Evolutionary conservation across 306 rosid species (phyloP).

Genomic region (Delonix regia): DNA sequence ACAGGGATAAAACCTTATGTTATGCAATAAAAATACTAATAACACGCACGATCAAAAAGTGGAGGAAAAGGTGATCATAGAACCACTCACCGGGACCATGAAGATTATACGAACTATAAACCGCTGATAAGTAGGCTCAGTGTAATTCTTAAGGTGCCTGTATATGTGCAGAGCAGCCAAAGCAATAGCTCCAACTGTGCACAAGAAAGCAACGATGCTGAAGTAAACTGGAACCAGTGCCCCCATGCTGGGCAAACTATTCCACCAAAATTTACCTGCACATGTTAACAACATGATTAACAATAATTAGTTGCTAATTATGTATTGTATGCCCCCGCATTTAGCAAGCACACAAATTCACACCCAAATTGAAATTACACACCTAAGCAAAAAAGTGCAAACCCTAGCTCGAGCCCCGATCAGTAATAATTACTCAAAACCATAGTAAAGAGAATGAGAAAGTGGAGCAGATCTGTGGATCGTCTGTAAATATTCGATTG

Average conservation of each 20-base stretch:
- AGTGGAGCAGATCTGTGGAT: constrained; percentile 33
- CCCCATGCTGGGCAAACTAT: constrained; percentile 54
- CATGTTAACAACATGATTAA: neutral
- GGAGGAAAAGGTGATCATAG: neutral
- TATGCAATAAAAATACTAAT: neutral
- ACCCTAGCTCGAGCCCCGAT: constrained; percentile 40
- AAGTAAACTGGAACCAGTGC: constrained; percentile 64
- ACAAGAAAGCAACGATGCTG: constrained; percentile 63
- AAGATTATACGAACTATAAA: constrained; percentile 89
- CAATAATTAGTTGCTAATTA: neutral
- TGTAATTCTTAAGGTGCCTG: constrained; percentile 86
- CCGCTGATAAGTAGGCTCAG: constrained; percentile 96
- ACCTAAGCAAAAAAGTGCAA: constrained; percentile 26
- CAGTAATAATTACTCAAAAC: neutral
- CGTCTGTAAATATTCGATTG: constrained; percentile 13
- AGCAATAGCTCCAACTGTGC: constrained; percentile 84
- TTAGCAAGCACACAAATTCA: neutral
- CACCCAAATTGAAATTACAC: neutral
- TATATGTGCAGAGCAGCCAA: constrained; percentile 78
- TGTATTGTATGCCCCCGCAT: neutral
- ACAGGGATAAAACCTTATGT: neutral
- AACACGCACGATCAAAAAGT: neutral
- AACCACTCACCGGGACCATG: constrained; percentile 87
- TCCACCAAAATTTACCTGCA: neutral
- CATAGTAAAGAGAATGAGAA: neutral